Base-by-base conservation (phyloP, 176 grass and related monocot species). In the Olyra latifolia region DNA sequence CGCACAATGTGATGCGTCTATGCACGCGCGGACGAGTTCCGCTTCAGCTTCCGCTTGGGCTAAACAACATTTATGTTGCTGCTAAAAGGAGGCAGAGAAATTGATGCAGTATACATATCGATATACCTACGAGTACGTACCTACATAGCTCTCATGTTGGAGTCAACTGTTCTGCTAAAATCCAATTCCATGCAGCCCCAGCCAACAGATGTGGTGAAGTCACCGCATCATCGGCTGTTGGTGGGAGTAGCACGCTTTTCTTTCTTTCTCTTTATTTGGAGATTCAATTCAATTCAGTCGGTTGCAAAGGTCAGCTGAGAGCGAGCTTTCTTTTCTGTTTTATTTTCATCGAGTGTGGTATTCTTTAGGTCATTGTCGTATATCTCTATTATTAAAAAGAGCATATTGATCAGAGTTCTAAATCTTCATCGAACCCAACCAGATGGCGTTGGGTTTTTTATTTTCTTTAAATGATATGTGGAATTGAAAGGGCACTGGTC, bases 151-250 rank as follows among this genome's bases (percentile, higher is more conserved):
- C 35, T 65, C 48, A 81, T 22, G 49, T 47, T 29, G 39, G 52
- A 70, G 66, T 86, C 75, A 63, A 60, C 19, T 43, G 22, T 75
- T 63, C 19, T 43, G 22, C 83, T 72, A 79, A 10, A 72, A 3
- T 79, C 66, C 83, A 85, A 64, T 13, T 44, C 57, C 25, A 56
- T 30, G 15, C 66, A 78, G 66, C 30, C 83, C 64, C 29, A 19
- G 17, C 71, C 17, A 70, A 62, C 72, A 69, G 67, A 53, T 55
- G 20, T 6, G 32, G 29, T 52, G 59, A 64, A 44, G 27, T 78
- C 76, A 78, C 59, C 45, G 5, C n/a, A n/a, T n/a, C 24, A 35
- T 11, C 1, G 27, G 49, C 43, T 49, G 59, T 15, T 4, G 20
- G 72, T 42, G 29, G 55, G 23, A 76, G 40, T 3, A 45, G 45